phyloP scores from a whole-genome alignment of 352 stramenopile species.

The Aphanomyces astaci region DNA sequence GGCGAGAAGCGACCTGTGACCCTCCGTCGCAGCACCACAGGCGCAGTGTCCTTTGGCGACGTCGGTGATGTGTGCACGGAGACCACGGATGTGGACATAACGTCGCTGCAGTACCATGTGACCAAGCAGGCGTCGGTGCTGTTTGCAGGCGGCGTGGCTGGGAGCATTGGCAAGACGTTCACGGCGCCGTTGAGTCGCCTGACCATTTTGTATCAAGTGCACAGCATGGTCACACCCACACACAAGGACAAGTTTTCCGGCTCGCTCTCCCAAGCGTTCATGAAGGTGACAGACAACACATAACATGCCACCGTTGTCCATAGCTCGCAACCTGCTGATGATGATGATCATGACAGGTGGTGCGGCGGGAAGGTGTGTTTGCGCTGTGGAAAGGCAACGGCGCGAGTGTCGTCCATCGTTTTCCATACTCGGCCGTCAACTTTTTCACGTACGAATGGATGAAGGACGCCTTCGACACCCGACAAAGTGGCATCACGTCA shows the following conservation, averaged over 20 bases:
- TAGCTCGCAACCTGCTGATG: slow-evolving; percentile 40
- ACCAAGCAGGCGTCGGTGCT: slow-evolving; percentile 72
- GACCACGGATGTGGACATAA: slow-evolving; percentile 70
- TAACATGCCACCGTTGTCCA: too few relatives aligned
- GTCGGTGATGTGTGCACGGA: slow-evolving; percentile 65
- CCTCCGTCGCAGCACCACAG: slow-evolving; percentile 69
- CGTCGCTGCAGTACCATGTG: slow-evolving; percentile 31
- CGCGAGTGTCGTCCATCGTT: slow-evolving; percentile 92
- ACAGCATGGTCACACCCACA: slow-evolving; percentile 89
- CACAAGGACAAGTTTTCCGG: slow-evolving; percentile 79
- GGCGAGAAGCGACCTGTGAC: slow-evolving; percentile 28
- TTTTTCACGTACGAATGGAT: slow-evolving; percentile 95
- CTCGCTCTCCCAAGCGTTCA: slow-evolving; percentile 64
- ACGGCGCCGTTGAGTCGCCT: slow-evolving; percentile 91
- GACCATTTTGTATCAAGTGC: slow-evolving; percentile 95
- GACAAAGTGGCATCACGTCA: slow-evolving; percentile 44
- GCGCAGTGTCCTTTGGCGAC: slow-evolving; percentile 66
- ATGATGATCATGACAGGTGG: slow-evolving; percentile 51
- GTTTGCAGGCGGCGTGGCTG: slow-evolving; percentile 88
- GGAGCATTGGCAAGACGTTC: slow-evolving; percentile 92
- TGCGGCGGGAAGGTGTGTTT: slow-evolving; percentile 87
- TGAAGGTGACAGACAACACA: too few relatives aligned
- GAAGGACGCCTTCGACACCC: slow-evolving; percentile 74
- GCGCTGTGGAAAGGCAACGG: slow-evolving; percentile 96
- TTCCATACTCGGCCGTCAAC: slow-evolving; percentile 95